Evolutionary conservation across 495 filamentous ascomycete species (phyloP).

Genomic region (Penicillium parvum): DNA sequence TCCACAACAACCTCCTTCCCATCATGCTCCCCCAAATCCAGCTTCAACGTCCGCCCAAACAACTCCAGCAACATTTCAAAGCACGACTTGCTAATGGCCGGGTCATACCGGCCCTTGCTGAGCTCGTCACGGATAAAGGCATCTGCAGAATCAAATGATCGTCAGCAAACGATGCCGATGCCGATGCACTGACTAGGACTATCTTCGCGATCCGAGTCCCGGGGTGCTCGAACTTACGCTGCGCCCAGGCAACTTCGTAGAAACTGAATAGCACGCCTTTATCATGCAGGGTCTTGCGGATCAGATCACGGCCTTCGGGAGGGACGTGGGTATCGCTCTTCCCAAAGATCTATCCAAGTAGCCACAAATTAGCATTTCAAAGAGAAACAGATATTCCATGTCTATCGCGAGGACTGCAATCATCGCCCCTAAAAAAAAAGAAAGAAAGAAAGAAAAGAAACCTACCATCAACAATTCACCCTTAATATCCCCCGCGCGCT

Average conservation of each 20-base stretch:
- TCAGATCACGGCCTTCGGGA: conserved; percentile 76
- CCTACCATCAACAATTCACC: conserved; percentile 67
- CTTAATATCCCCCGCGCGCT: conserved; percentile 66
- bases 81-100: conserved; percentile 79
- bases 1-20: conserved; percentile 49
- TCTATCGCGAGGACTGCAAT: no score
- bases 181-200: no score
- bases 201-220: neutral
- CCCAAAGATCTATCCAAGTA: conserved; percentile 65
- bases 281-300: conserved; percentile 76
- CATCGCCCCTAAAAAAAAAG: no score
- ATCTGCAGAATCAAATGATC: conserved; percentile 48
- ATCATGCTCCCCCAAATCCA: conserved; percentile 64
- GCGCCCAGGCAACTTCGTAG: conserved; percentile 87
- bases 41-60: conserved; percentile 72
- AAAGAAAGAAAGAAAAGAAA: conserved; percentile 1
- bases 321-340: conserved; percentile 89
- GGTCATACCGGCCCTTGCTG: conserved; percentile 90
- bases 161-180: no score
- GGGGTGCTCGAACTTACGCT: conserved; percentile 52
- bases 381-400: no score
- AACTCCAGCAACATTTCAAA: conserved; percentile 88
- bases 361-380: neutral
- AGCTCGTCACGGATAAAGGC: conserved; percentile 96
- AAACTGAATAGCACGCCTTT: conserved; percentile 72